Evolutionary conservation across 2,329 filamentous ascomycete species (phyloP), one percentile per base, ranked within the genome.

Genomic region (Endocalyx cinctus): DNA sequence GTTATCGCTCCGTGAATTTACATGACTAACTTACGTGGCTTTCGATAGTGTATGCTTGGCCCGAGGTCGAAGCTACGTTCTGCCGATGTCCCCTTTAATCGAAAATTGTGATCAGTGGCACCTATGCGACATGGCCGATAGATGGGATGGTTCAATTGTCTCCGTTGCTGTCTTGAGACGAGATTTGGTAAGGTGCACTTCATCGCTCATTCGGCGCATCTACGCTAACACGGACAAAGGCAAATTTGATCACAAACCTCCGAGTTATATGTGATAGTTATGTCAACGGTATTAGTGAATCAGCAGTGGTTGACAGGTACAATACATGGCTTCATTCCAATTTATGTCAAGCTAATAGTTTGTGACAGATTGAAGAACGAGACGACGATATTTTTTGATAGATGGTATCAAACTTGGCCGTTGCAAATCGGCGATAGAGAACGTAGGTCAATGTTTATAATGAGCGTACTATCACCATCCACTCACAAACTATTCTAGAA

Each of bases 41-140:
- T 29, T 23, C 16, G 19, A 25, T 33, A 70, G 74, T 19, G 81
- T 85, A 51, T 85, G 81, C 29, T 59, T 87, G 6, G 82, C 82
- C 1, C 72, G 82, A 35, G 82, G 82, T 6, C 67, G 82, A 42
- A 79, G 71, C 15, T 86, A 82, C 46, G 79, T 78, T 1, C 72
- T 86, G 0, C 82, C 82, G 0, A 67, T 80, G 31, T 83, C 81
- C 2, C 71, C 75, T 2, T 64, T 84, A 0, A 68, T 87, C 14
- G 74, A 78, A 41, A 72, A 77, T 29, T 85, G 82, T 45, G 81
- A 87, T 42, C 66, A 69, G 6, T 87, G 82, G 82, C 81, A 85
- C 45, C 59, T 73, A 11, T 78, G 75, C 7, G 66, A 70, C 20
- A 67, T 80, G 33, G 74, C 79, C 2, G 80, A 85, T 48, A 64